Conservation (phyloP, 2,329 filamentous ascomycete species). For the Neocatenulostroma microsporum region DNA sequence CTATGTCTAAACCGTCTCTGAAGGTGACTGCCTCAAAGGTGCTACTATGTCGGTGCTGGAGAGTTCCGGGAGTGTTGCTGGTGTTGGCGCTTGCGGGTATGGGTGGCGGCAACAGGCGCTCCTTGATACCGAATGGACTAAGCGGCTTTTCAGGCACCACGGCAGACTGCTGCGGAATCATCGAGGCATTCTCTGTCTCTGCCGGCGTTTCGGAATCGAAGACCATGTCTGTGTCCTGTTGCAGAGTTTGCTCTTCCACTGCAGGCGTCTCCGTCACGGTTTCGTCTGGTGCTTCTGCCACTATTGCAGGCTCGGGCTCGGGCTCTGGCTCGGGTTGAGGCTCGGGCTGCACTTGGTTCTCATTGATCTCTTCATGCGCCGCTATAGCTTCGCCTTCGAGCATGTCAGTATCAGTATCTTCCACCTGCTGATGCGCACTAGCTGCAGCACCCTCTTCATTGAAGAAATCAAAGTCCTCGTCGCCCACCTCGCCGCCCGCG, state of each 20-base stretch:
- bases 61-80: slow-evolving; percentile 3
- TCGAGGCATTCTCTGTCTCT: too few relatives aligned
- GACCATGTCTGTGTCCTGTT: too few relatives aligned
- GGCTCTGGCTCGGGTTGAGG: too few relatives aligned
- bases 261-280: too few relatives aligned
- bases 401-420: neutral
- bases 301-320: too few relatives aligned
- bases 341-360: too few relatives aligned
- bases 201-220: too few relatives aligned
- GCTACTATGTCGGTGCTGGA: slow-evolving; percentile 28
- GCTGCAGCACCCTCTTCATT: slow-evolving; percentile 37
- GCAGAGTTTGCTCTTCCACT: too few relatives aligned
- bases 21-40: slow-evolving; percentile 48
- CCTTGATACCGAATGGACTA: slow-evolving; percentile 36
- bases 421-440: neutral
- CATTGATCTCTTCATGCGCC: neutral
- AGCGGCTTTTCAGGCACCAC: slow-evolving; percentile 21
- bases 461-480: slow-evolving; percentile 79
- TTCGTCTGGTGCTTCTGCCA: too few relatives aligned
- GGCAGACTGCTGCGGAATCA: too few relatives aligned
- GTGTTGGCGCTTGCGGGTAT: slow-evolving; percentile 20
- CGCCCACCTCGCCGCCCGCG: slow-evolving; percentile 66
- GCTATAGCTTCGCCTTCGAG: neutral
- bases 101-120: slow-evolving; percentile 42
- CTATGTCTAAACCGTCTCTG: slow-evolving; percentile 40